Base-by-base conservation (phyloP, 306 rosid genomes). In the Inga oerstediana region DNA sequence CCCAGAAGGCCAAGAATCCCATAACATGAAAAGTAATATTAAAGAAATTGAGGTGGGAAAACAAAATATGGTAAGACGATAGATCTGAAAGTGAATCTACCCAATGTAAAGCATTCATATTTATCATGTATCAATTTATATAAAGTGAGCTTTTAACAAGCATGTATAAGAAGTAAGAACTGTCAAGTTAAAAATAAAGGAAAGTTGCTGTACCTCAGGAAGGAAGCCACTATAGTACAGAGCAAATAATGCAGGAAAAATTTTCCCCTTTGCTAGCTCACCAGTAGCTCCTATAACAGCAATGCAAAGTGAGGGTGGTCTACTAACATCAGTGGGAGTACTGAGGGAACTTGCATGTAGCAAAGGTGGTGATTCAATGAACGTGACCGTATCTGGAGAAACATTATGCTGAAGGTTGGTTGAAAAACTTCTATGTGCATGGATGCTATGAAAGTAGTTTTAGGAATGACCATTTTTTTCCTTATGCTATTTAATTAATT, bases 271-370 rank as follows among this genome's bases (percentile, higher is more conserved):
- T 4, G 98, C 98, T 67, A 95, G 90, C 84, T 92, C 98, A 80
- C 98, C 98, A 39, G 98, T 93, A 74, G 98, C 98, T 89, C 98
- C 98, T 48, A 95, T 86, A 81, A 95, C 97, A 64, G 92, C 97
- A 84, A 95, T 91, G 86, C 93, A 89, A 64, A 95, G 98, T 30
- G 97, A 90, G 43, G 97, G 90, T 49, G 78, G 84, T 69, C 61
- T 58, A 49, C 82, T 56, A 78, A 51, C 84, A 77, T 85, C 90
- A 82, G 69, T 2, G 71, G 81, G 41, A 76, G 76, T 30, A 74
- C 73, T 65, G 6, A 83, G 64, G 62, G 85, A 43, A 82, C 65
- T 83, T 64, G 91, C 79, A 76, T 84, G 90, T 44, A 81, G 87
- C 72, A 87, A 77, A 69, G 91, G 76, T 69, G 70, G 44, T 78